Evolutionary conservation across 2,329 filamentous ascomycete species (phyloP), one percentile per base, ranked within the genome.

Genomic region (Trematosphaeria pertusa): DNA sequence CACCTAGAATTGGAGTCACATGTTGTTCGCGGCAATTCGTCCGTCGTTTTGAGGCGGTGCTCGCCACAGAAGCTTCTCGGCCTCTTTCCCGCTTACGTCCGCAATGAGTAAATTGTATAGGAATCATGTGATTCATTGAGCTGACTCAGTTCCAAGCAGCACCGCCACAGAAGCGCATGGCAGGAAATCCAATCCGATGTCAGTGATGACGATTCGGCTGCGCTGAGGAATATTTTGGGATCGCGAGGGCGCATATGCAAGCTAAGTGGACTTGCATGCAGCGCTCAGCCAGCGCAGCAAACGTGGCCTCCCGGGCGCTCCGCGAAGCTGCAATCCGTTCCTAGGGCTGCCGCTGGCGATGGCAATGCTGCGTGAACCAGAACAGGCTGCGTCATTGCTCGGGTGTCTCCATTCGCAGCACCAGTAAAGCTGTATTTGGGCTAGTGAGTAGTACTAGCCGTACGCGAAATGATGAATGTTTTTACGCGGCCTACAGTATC

Each of bases 231-330:
- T 63, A 64, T 66, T 69, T 68, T 64, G 52, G 52, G 59, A 44
- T 37, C 26, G 35, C 49, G 48, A 55, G 54, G 56, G 28, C 56
- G 50, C 50, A 48, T 43, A 66, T 64, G 66, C 64, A 65, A 52
- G 63, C 63, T 64, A 63, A 52, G 56, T 42, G 49, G 52, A 17
- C 52, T 62, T 58, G 65, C 63, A 64, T 57, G 47, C 36, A 59
- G 53, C 38, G 47, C 59, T 62, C 59, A 63, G 62, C 57, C 55
- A 65, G 58, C 60, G 55, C 65, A 53, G 52, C 64, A 59, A 70
- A 65, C 58, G 62, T 65, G 59, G 62, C 54, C 52, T 59, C 54
- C 56, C 59, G 61, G 60, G 44, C 47, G 61, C 53, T 54, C 58
- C 59, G 55, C 57, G 37, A 52, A 49, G 51, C 49, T 56, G 61